phyloP scores from a whole-genome alignment of 306 rosid species.

The Vigna hirtella region DNA sequence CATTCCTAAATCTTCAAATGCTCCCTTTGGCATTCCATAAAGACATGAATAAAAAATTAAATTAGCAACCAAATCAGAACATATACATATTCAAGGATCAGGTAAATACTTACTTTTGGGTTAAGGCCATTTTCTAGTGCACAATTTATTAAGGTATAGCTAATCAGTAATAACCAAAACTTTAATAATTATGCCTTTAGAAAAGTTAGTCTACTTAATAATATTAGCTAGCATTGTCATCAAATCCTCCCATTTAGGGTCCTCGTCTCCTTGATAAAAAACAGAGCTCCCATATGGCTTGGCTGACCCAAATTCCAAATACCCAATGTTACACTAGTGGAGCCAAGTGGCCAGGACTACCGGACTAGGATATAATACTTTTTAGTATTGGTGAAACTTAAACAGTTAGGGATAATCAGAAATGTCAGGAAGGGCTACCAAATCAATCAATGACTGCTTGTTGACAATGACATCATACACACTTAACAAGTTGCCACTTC shows the following conservation, averaged over 20 bases:
- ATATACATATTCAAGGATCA: slow-evolving; percentile 5
- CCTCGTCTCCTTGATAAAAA: no score
- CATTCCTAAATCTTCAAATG: slow-evolving; percentile 18
- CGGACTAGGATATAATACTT: slow-evolving; percentile 10
- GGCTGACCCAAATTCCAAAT: slow-evolving; percentile 1
- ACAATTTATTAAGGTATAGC: neutral
- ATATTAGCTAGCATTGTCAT: neutral
- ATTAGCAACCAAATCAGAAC: slow-evolving; percentile 17
- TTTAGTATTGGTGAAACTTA: neutral
- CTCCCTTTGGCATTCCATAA: slow-evolving; percentile 16
- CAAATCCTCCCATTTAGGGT: no score
- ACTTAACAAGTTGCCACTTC: slow-evolving; percentile 25
- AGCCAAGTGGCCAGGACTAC: slow-evolving; percentile 12
- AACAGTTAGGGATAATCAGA: slow-evolving; percentile 12
- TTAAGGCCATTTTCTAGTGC: slow-evolving; percentile 1
- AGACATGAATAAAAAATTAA: slow-evolving; percentile 9
- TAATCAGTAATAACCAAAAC: neutral
- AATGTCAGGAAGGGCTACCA: neutral
- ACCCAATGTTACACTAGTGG: neutral
- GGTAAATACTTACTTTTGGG: neutral
- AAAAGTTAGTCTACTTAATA: slow-evolving; percentile 7
- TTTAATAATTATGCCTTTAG: neutral
- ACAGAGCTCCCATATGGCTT: neutral
- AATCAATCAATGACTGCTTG: slow-evolving; percentile 21
- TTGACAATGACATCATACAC: slow-evolving; percentile 14